Evolutionary conservation across 257 asterid species (phyloP).

Genomic region (Solanum rostratum): DNA sequence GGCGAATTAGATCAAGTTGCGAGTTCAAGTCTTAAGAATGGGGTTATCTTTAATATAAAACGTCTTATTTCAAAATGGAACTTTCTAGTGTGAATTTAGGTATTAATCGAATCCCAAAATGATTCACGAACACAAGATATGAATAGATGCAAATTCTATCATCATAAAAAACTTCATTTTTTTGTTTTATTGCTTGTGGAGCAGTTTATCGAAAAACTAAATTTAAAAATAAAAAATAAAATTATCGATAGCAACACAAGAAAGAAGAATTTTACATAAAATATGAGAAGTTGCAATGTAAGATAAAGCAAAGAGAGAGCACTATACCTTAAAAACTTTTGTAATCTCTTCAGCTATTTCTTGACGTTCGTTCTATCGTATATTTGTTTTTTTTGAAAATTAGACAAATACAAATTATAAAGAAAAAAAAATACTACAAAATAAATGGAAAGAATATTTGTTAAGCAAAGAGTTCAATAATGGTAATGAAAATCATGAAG

Average conservation of each 20-base stretch:
- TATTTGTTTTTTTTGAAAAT: background rate
- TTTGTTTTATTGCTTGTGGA: too few relatives aligned
- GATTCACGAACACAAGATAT: background rate
- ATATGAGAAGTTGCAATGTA: background rate
- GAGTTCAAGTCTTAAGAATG: background rate
- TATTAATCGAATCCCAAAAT: background rate
- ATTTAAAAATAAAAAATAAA: background rate
- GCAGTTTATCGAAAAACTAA: too few relatives aligned
- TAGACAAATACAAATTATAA: background rate
- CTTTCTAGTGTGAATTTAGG: background rate
- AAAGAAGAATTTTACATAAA: background rate
- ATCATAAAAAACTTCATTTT: too few relatives aligned
- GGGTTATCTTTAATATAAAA: background rate
- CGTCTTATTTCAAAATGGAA: background rate
- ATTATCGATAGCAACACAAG: background rate
- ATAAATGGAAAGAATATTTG: background rate
- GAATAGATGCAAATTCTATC: too few relatives aligned
- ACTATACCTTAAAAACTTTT: background rate
- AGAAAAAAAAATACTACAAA: background rate
- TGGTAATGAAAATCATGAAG: background rate
- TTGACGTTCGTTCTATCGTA: background rate
- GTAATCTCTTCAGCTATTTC: background rate
- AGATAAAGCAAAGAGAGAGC: background rate
- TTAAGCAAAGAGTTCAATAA: background rate
- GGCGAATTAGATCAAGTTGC: background rate